A percentile compares a stretch with the other conserved stretches of the same genome.
Evolutionary conservation across 352 stramenopile genomes (phyloP).

Genomic region (Globisporangium sylvaticum): DNA sequence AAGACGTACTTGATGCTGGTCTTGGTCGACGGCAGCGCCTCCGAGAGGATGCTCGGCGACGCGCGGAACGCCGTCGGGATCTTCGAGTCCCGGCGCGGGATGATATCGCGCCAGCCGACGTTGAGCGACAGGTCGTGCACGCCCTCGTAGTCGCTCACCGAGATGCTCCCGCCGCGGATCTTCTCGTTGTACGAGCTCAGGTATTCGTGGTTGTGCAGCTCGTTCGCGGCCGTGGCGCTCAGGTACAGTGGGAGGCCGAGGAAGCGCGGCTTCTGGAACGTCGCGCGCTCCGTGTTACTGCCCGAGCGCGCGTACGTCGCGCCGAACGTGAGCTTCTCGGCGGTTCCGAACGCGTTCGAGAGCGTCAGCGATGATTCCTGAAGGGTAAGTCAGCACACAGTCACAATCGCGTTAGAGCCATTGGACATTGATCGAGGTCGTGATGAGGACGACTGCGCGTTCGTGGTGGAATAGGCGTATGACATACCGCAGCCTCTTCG

Average conservation of each 20-base stretch:
- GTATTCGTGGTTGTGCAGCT: slow-evolving; percentile 85
- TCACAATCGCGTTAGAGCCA: too few relatives aligned
- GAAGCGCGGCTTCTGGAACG: slow-evolving; percentile 86
- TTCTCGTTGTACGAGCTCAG: slow-evolving; percentile 89
- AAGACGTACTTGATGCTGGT: slow-evolving; percentile 92
- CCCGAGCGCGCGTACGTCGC: slow-evolving; percentile 82
- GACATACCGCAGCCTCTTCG: slow-evolving; percentile 76
- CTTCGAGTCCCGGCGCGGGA: slow-evolving; percentile 77
- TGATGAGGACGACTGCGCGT: too few relatives aligned
- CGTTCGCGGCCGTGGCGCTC: slow-evolving; percentile 69
- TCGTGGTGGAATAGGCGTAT: too few relatives aligned
- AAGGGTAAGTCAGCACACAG: too few relatives aligned
- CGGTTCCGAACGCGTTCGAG: slow-evolving; percentile 77
- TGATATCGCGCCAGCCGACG: slow-evolving; percentile 83
- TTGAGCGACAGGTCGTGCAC: slow-evolving; percentile 85
- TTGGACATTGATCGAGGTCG: too few relatives aligned
- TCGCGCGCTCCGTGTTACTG: slow-evolving; percentile 80
- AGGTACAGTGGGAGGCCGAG: slow-evolving; percentile 78
- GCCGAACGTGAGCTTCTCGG: slow-evolving; percentile 79
- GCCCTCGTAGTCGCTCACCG: slow-evolving; percentile 82
- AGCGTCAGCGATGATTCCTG: slow-evolving; percentile 84
- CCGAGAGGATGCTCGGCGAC: slow-evolving; percentile 87
- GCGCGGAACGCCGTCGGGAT: slow-evolving; percentile 87
- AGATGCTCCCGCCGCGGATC: slow-evolving; percentile 77
- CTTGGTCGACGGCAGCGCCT: slow-evolving; percentile 89